Evolutionary conservation across 139 green algal genomes (phyloP), one percentile per base, ranked within the genome.

Genomic region (Chlamydomonas schloesseri): DNA sequence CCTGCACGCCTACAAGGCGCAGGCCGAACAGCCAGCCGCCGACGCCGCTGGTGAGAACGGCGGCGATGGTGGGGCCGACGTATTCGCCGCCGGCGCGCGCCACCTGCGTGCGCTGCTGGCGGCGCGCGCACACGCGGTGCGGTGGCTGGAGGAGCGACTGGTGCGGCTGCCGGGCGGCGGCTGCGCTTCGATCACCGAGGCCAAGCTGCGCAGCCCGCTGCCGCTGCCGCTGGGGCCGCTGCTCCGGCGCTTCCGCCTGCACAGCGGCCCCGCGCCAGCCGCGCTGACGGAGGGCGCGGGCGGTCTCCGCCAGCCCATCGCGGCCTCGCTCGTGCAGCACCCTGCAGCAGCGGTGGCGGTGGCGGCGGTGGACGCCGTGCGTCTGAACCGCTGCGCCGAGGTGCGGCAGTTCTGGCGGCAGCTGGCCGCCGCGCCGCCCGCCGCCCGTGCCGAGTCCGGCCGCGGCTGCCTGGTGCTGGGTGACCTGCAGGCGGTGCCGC

Each of bases 81-180:
- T 50, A 8, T 50, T 64, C 55, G 18, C 24, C 62, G 28, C 26
- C 24, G 77, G 42, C 5, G 79, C 47, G 2, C 6, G 15, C 17
- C 21, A 3, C 3, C 80, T 86, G 47, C 33, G 11, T 15, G 10
- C 15, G 53, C 53, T 87, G 50, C 31, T 87, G 50, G 20, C 53
- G 69, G 69, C 81, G 0, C 81, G 65, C n/a, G 69, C 67, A 34
- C 69, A 34, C 34, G 53, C 69, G 23, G 42, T 79, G 53, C 69
- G 69, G 28, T 87, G 81, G 81, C 69, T 79, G 50, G 81, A 80
- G 69, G 81, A 87, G 81, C 33, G 81, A 15, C 37, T 87, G 65
- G 50, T 37, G 31, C 37, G 37, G 47, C 79, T 75, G 65, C 47
- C 67, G 18, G 21, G 31, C 14, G 74, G 64, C 78, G 26, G 78